phyloP scores from a whole-genome alignment of 345 rosid genomes.

The Schrenkiella parvula region DNA sequence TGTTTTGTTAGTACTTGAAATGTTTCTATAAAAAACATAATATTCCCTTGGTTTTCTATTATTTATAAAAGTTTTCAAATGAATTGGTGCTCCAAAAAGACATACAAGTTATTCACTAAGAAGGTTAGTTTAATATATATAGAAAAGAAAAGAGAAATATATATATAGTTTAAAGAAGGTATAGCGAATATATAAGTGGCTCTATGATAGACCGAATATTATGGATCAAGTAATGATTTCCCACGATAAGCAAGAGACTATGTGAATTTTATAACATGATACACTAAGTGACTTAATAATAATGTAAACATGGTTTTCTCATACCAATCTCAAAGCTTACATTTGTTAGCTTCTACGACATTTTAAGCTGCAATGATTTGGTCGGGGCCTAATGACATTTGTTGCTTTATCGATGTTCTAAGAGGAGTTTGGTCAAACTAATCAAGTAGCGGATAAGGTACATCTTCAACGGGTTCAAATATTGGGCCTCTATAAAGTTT shows the following conservation, averaged over 20 bases:
- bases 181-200: background rate
- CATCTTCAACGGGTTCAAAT: no score
- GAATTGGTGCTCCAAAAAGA: background rate
- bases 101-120: background rate
- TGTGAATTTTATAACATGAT: background rate
- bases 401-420: no score
- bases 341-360: no score
- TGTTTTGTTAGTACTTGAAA: background rate
- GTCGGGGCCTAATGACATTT: no score
- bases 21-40: background rate
- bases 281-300: background rate
- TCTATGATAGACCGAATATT: background rate
- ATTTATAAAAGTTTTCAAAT: no score
- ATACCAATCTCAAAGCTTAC: background rate
- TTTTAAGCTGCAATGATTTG: no score
- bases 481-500: no score
- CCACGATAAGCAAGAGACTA: background rate
- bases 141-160: background rate
- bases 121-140: background rate
- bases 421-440: no score
- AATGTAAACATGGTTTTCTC: background rate
- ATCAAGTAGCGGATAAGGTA: no score
- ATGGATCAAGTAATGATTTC: background rate
- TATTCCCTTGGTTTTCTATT: no score
- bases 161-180: background rate